phyloP scores from a whole-genome alignment of 176 grass and related monocot genomes.

The Musa schizocarpa region DNA sequence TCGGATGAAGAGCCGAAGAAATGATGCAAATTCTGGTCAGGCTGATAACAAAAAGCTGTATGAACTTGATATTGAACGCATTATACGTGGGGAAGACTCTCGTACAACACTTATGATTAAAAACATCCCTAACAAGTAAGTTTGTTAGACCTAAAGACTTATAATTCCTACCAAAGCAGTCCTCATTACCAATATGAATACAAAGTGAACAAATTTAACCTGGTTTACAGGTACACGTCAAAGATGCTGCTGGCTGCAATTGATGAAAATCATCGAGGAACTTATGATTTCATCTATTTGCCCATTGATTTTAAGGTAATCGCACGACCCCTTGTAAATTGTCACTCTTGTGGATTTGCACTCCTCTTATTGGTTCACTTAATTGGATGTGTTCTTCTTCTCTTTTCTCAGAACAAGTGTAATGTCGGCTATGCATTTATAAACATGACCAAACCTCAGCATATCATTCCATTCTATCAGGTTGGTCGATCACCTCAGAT shows the following conservation, averaged over 20 bases:
- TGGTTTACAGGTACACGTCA: constrained; percentile 66
- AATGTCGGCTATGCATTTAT: constrained; percentile 98
- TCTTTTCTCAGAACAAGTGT: constrained; percentile 77
- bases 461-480: constrained; percentile 88
- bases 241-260: constrained; percentile 97
- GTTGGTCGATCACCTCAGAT: constrained; percentile 24
- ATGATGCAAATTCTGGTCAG: constrained; percentile 54
- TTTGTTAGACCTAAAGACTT: constrained; percentile 9
- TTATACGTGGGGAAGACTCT: constrained; percentile 59
- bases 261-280: constrained; percentile 77
- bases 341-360: neutral
- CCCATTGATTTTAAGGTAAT: constrained; percentile 98
- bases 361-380: neutral
- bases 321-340: neutral
- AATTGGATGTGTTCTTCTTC: neutral
- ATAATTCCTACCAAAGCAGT: neutral
- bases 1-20: constrained; percentile 61
- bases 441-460: constrained; percentile 78
- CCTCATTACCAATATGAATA: constrained; percentile 3
- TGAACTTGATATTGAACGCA: constrained; percentile 83
- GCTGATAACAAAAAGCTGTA: constrained; percentile 82
- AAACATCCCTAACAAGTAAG: constrained; percentile 97
- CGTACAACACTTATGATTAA: constrained; percentile 95
- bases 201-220: neutral
- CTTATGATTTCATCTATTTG: constrained; percentile 92